Conservation (phyloP, 202 grass and related monocot species). For the Zoysia matrella region DNA sequence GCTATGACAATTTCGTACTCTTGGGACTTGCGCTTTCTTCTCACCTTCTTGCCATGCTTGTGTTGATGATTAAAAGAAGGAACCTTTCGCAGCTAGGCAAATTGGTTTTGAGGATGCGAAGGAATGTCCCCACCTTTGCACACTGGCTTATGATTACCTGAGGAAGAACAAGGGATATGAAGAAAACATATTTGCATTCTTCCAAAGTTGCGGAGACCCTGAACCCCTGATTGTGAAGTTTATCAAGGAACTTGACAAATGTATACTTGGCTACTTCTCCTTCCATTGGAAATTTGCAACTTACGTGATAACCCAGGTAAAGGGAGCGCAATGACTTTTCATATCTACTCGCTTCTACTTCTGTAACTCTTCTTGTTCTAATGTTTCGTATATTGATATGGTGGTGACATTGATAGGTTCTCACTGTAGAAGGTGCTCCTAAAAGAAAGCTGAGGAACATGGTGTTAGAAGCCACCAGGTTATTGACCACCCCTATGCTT, state of each 20-base stretch:
- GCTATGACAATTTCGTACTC: conserved; percentile 5
- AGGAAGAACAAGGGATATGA: conserved; percentile 77
- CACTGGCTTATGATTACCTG: conserved; percentile 77
- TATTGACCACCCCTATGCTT: conserved; percentile 6
- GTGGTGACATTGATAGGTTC: conserved; percentile 59
- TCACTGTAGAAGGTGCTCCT: conserved; percentile 62
- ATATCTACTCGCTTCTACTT: neutral
- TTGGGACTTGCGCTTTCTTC: conserved; percentile 17
- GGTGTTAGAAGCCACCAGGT: conserved; percentile 94
- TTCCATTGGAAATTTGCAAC: conserved; percentile 90
- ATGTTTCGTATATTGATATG: conserved; percentile 47
- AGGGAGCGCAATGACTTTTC: neutral
- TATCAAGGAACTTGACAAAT: conserved; percentile 85
- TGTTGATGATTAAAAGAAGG: neutral
- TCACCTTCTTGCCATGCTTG: neutral
- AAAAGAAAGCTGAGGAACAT: conserved; percentile 73
- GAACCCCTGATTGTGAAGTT: conserved; percentile 61
- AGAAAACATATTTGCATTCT: conserved; percentile 77
- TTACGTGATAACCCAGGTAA: conserved; percentile 78
- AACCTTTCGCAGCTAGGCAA: conserved; percentile 67
- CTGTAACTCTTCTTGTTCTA: neutral
- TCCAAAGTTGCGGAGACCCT: conserved; percentile 56
- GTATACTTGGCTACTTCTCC: conserved; percentile 88
- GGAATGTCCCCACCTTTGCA: conserved; percentile 79
- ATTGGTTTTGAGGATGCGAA: conserved; percentile 66